Conservation (phyloP, 2,329 filamentous ascomycete genomes). For the Nothophaeocryptopus gaeumannii region DNA sequence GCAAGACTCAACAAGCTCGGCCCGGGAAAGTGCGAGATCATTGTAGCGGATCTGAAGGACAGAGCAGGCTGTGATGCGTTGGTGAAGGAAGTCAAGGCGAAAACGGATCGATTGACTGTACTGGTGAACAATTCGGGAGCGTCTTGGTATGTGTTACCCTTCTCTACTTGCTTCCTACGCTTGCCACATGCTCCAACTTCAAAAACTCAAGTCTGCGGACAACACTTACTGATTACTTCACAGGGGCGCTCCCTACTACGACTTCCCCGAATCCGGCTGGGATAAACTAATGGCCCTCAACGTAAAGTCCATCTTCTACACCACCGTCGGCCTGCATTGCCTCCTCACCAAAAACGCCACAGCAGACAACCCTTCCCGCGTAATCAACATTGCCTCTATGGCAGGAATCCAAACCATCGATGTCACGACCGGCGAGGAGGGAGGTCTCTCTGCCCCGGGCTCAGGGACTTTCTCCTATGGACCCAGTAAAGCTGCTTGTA, state of each 20-base stretch:
- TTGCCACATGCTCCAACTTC: too few relatives aligned
- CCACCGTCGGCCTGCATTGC: conserved; percentile 47
- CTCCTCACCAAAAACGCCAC: conserved; percentile 43
- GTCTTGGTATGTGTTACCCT: conserved; percentile 24
- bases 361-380: conserved; percentile 42
- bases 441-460: conserved; percentile 52
- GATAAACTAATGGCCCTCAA: conserved; percentile 51
- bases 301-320: conserved; percentile 42
- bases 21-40: conserved; percentile 46
- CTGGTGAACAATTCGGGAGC: conserved; percentile 49
- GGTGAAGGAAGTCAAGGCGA: conserved; percentile 43
- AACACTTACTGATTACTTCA: neutral
- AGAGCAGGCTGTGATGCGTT: conserved; percentile 44
- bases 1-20: conserved; percentile 44
- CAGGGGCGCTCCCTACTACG: conserved; percentile 54
- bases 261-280: conserved; percentile 58
- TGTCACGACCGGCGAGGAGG: conserved; percentile 45
- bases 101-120: conserved; percentile 46
- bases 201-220: neutral
- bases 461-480: conserved; percentile 45
- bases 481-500: conserved; percentile 50
- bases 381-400: conserved; percentile 49
- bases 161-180: neutral
- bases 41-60: conserved; percentile 44
- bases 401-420: conserved; percentile 45